phyloP scores from a whole-genome alignment of 805 yeast genomes.

The Kuraishia floccosa region DNA sequence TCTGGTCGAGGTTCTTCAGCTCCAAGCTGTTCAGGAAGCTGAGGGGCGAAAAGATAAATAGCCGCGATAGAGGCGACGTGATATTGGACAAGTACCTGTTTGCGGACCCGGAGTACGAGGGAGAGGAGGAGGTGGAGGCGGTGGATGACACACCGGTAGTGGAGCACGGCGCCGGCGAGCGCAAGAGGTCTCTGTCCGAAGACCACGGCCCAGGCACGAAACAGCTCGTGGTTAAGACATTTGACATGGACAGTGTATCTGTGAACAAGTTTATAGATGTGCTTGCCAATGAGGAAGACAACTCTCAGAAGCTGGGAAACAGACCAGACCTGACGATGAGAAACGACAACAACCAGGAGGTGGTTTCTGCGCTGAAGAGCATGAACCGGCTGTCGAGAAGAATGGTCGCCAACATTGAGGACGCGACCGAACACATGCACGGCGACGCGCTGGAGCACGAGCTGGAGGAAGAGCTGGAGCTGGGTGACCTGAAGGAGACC shows the following conservation, averaged over 20 bases:
- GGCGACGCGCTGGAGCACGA: conserved; percentile 8
- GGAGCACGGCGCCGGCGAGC: background rate
- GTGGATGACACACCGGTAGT: conserved; percentile 14
- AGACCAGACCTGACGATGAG: conserved; percentile 86
- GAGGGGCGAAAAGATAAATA: conserved; percentile 76
- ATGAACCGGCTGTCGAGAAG: conserved; percentile 83
- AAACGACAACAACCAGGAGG: conserved; percentile 49
- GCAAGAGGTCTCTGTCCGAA: background rate
- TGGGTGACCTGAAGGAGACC: conserved; percentile 39
- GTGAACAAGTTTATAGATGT: conserved; percentile 70
- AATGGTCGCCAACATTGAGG: conserved; percentile 48
- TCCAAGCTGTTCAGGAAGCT: conserved; percentile 79
- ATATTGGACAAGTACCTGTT: conserved; percentile 76
- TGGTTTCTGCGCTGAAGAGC: conserved; percentile 67
- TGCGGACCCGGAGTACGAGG: conserved; percentile 46
- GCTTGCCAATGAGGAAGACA: conserved; percentile 72
- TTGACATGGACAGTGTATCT: conserved; percentile 26
- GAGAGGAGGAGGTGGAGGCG: conserved; percentile 25
- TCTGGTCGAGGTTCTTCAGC: conserved; percentile 93
- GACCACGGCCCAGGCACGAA: background rate
- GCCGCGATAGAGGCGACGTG: conserved; percentile 72
- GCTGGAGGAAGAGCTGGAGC: conserved; percentile 32
- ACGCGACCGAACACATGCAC: conserved; percentile 10
- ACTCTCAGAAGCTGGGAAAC: conserved; percentile 66
- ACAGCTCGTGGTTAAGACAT: conserved; percentile 12